These are phyloP conservation scores for Talaromyces sp. DNA, from an alignment of 2,329 filamentous ascomycete genomes.

Conservation along the genomic window DNA sequence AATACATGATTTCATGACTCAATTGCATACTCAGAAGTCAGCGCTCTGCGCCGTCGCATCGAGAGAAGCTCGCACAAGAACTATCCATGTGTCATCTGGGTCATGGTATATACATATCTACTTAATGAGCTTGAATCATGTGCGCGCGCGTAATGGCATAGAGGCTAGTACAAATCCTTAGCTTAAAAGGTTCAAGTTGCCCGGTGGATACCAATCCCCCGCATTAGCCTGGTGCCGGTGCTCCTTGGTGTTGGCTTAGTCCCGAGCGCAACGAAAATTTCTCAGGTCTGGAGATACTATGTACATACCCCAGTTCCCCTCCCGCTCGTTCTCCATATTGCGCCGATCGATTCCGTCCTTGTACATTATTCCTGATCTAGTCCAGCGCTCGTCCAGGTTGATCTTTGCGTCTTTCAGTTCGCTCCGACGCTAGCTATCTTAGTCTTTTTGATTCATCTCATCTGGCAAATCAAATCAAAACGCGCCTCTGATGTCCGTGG, in stretches of 20 bases:
- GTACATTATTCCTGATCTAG: not conserved
- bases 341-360: conserved; percentile 9
- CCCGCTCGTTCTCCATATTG: conserved; percentile 7
- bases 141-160: not conserved
- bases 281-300: not conserved
- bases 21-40: not conserved
- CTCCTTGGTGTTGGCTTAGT: not conserved
- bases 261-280: not conserved
- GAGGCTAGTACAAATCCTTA: not conserved
- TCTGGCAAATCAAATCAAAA: not conserved
- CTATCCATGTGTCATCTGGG: not conserved
- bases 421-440: conserved; percentile 8
- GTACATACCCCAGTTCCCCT: conserved; percentile 8
- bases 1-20: not conserved
- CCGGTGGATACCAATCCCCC: conserved; percentile 1
- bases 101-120: not conserved
- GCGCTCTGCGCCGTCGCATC: not conserved
- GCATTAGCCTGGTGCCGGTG: conserved; percentile 5
- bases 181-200: not conserved
- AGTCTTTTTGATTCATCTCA: not conserved
- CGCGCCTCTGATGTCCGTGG: conserved; percentile 6
- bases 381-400: not conserved
- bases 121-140: not conserved
- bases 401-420: conserved; percentile 9
- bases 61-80: not conserved